These are phyloP conservation scores for Aureobasidium sp. DNA, from an alignment of 2,329 filamentous ascomycete genomes.

Conservation along the genomic window DNA sequence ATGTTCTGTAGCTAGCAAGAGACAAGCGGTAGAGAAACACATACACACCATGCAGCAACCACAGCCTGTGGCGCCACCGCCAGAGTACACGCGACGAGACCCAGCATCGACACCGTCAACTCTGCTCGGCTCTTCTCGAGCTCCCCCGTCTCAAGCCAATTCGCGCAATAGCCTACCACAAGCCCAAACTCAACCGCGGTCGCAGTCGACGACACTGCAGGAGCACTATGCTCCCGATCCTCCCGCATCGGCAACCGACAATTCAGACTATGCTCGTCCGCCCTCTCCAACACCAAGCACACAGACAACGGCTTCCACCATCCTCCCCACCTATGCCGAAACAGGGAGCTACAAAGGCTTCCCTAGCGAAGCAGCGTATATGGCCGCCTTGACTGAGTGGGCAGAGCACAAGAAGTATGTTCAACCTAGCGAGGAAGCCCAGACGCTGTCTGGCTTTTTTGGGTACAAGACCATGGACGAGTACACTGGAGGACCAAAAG, in stretches of 20 bases:
- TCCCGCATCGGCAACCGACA: neutral
- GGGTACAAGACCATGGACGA: constrained; percentile 25
- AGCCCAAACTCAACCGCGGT: neutral
- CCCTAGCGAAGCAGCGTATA: constrained; percentile 24
- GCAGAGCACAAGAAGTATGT: constrained; percentile 26
- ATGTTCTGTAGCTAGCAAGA: neutral
- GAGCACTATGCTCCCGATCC: neutral
- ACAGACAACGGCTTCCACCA: neutral
- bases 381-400: constrained; percentile 25
- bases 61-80: neutral
- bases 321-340: constrained; percentile 1
- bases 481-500: constrained; percentile 20
- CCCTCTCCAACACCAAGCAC: constrained; percentile 9
- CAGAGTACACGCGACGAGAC: constrained; percentile 3
- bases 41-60: neutral
- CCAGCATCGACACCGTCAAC: neutral
- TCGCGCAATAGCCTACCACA: neutral
- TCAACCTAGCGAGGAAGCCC: constrained; percentile 19
- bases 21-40: neutral
- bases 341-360: constrained; percentile 24
- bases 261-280: neutral
- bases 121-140: neutral
- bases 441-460: constrained; percentile 24
- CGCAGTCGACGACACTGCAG: neutral
- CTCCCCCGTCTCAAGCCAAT: neutral